Evolutionary conservation across 345 rosid species (phyloP), one percentile per base, ranked within the genome.

Genomic region (Noccaea caerulescens): DNA sequence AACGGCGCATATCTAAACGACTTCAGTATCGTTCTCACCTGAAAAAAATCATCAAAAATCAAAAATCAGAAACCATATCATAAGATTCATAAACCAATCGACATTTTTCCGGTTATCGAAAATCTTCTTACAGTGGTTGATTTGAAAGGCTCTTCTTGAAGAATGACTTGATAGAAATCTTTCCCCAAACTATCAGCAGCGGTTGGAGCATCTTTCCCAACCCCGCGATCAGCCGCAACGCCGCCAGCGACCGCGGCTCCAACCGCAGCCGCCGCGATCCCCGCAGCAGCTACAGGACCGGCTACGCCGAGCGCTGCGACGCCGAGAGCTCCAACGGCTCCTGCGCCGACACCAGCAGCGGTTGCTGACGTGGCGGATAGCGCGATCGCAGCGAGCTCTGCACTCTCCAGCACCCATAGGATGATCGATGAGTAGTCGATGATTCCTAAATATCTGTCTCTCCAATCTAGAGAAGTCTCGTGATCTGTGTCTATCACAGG

Each of bases 211-310:
- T 93, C 90, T 78, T 84, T 82, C 11, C 89, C 92, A 0, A 74
- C 23, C 6, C 81, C 93, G 68, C 78, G 82, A 42, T 88, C 92
- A 12, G 89, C 93, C 2, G 82, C 93, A 33, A 83, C 64, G 0
- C 90, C 96, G 58, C 96, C 97, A 5, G 80, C 92, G 6, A 87
- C 89, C 5, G 97, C 98, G 0, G 98, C 96, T 51, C 96, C 96
- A 25, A 84, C 86, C 1, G 98, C 97, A 23, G 94, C 92, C 0
- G 83, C 83, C 1, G 93, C 84, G 54, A 90, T 71, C 2, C 96
- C 96, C 4, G 81, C 96, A 7, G 76, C 81, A 0, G 93, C 92
- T 1, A 79, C 89, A 0, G 98, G 93, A 69, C 93, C 97, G 0
- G 96, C 80, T 2, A 68, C 76, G 1, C 98, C 96, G 10, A 87